Evolutionary conservation across 2,329 filamentous ascomycete genomes (phyloP), one percentile per base, ranked within the genome.

Genomic region (Alternaria novae-zelandiae): DNA sequence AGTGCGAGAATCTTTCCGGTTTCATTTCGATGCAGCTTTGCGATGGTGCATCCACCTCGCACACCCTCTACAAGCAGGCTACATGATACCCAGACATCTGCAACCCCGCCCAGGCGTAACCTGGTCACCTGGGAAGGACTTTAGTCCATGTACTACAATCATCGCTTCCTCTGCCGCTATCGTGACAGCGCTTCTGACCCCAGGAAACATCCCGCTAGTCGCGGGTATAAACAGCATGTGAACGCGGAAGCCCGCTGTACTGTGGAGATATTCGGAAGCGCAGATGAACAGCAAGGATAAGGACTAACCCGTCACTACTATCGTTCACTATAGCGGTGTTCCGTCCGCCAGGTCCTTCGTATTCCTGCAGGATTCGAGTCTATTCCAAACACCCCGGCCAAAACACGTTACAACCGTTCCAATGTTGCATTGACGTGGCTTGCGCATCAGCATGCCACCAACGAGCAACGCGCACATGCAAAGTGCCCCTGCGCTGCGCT

Each of bases 41-140:
- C 26, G 30, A 15, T 13, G 26, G 28, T 28, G 20, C 26, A 32
- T 51, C 9, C 36, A 41, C 36, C 36, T 41, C 36, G 36, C 36
- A 41, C 36, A 41, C 36, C n/a, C 36, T 41, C 5, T 17, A 41
- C 36, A 17, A 41, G 36, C 36, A 41, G 36, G n/a, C 36, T 41
- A 41, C 36, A 41, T 41, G 36, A 41, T 41, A 41, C n/a, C 36
- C n/a, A 17, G 9, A 41, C 53, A 43, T 32, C 57, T 46, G 36
- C 17, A 60, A 67, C 67, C 70, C 70, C 68, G 65, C 69, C 67
- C 54, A 59, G 54, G 61, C 36, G 36, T 62, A 56, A 41, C 17
- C 36, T 44, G 59, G 58, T 51, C 56, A 57, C 53, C 46, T 46
- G 36, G 20, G 45, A 20, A 57, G 59, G 49, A 57, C 54, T 12